phyloP scores from a whole-genome alignment of 2,329 filamentous ascomycete species.

The Bipolaris bicolor region DNA sequence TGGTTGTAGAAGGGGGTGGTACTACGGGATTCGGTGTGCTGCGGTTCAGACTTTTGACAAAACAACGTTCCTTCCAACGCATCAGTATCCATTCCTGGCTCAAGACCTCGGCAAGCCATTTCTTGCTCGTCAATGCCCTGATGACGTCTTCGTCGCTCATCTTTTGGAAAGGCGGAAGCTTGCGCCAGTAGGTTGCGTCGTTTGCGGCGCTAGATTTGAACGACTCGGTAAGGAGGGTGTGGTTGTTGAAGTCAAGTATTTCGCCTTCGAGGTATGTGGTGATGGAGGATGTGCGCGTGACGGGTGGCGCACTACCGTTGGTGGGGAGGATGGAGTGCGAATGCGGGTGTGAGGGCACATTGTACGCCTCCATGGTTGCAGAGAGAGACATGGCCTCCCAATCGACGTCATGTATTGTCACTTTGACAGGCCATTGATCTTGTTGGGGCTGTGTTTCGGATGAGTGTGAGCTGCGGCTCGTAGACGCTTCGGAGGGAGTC shows the following conservation, averaged over 20 bases:
- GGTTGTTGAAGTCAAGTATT: conserved; percentile 65
- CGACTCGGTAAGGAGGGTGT: conserved; percentile 59
- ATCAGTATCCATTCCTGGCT: conserved; percentile 60
- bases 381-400: conserved; percentile 66
- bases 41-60: conserved; percentile 48
- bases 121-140: conserved; percentile 51
- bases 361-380: conserved; percentile 73
- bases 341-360: conserved; percentile 61
- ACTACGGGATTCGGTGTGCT: conserved; percentile 23
- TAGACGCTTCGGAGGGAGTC: conserved; percentile 39
- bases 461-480: conserved; percentile 26
- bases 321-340: conserved; percentile 34
- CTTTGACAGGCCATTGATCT: conserved; percentile 71
- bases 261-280: conserved; percentile 72
- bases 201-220: conserved; percentile 54
- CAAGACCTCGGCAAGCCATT: conserved; percentile 43
- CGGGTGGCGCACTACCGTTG: conserved; percentile 18
- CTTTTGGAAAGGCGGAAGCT: conserved; percentile 53
- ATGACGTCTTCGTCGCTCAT: conserved; percentile 52
- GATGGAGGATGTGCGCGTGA: conserved; percentile 55
- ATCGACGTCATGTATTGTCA: conserved; percentile 68
- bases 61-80: conserved; percentile 63
- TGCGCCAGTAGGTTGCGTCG: conserved; percentile 58
- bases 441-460: conserved; percentile 48
- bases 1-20: conserved; percentile 17